Evolutionary conservation across 2,329 filamentous ascomycete species (phyloP), one percentile per base, ranked within the genome.

Genomic region (Helotiales sp.): DNA sequence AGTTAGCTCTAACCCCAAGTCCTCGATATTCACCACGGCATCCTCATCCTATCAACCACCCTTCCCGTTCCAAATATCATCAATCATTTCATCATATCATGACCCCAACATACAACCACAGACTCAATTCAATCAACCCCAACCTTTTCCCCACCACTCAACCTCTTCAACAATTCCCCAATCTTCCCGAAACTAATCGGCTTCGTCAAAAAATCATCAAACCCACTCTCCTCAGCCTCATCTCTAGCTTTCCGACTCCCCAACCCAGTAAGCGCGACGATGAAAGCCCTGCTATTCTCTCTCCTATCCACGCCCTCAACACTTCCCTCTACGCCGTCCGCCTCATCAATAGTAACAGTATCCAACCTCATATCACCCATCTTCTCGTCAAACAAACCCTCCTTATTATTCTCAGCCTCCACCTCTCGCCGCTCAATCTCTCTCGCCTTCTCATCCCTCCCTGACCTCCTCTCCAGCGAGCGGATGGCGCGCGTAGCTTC

Each of bases 161-260:
- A 27, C 17, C 36, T 57, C 50, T 52, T 53, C 22, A 67, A 48
- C 27, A 67, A 52, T 15, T 56, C 53, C 19, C 65, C 63, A 38
- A 67, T 60, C 44, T 55, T 63, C 3, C 31, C 52, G 31, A 70
- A 64, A 15, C 61, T 59, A 19, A 81, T 76, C 0, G 80, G 80
- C 65, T 81, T 82, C 3, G 81, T 80, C 9, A 84, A 61, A 48
- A 82, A 83, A 25, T 81, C 62, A 55, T 84, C 79, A n/a, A 83
- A 73, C 0, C 81, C 81, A 52, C 78, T 79, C 0, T 75, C 75
- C 40, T 79, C 73, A 1, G 79, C 79, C 59, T 82, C 76, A 29
- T 76, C 71, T 51, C 77, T 74, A 1, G 77, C 78, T 51, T 77
- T 76, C 0, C 73, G 71, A 49, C 76, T 79, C 1, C 77, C 80